Conservation (phyloP, 768 basidiomycete genomes). For the Boletus rufocinnamomeus region DNA sequence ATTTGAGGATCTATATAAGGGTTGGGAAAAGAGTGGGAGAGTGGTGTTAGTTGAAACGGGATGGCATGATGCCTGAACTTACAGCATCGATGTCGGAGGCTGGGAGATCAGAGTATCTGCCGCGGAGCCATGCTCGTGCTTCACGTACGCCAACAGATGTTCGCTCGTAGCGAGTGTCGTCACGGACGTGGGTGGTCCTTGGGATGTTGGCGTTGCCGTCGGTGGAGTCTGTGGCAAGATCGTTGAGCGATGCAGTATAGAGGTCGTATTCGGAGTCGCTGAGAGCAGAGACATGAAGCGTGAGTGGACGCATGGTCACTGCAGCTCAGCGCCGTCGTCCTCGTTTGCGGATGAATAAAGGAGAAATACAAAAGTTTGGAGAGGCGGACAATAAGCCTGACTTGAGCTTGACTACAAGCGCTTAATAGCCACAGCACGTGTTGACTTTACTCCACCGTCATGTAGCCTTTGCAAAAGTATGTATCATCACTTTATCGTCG, state of each 20-base stretch:
- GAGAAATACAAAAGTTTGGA: neutral
- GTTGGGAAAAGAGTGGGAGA: neutral
- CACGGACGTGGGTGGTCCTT: slow-evolving; percentile 16
- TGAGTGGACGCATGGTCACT: slow-evolving; percentile 57
- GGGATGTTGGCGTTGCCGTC: slow-evolving; percentile 16
- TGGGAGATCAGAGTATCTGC: slow-evolving; percentile 60
- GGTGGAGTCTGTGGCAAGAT: slow-evolving; percentile 45
- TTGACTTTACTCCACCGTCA: slow-evolving; percentile 5
- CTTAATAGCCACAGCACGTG: slow-evolving; percentile 14
- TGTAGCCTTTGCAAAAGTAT: neutral
- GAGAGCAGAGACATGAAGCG: slow-evolving; percentile 74
- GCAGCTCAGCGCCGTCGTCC: slow-evolving; percentile 2
- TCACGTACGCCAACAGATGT: slow-evolving; percentile 61
- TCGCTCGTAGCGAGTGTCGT: slow-evolving; percentile 56
- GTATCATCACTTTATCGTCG: neutral
- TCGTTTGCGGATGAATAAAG: neutral
- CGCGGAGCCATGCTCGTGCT: slow-evolving; percentile 73
- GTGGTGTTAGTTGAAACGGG: slow-evolving; percentile 1
- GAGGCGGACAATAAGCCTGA: neutral
- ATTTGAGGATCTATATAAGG: slow-evolving; percentile 55
- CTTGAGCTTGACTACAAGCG: neutral
- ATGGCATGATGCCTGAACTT: slow-evolving; percentile 22
- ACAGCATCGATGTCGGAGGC: slow-evolving; percentile 61
- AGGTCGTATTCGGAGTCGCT: slow-evolving; percentile 69
- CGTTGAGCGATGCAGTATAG: slow-evolving; percentile 62